Evolutionary conservation across 2,329 filamentous ascomycete genomes (phyloP).

Genomic region (Tolypocladium ovalisporum): DNA sequence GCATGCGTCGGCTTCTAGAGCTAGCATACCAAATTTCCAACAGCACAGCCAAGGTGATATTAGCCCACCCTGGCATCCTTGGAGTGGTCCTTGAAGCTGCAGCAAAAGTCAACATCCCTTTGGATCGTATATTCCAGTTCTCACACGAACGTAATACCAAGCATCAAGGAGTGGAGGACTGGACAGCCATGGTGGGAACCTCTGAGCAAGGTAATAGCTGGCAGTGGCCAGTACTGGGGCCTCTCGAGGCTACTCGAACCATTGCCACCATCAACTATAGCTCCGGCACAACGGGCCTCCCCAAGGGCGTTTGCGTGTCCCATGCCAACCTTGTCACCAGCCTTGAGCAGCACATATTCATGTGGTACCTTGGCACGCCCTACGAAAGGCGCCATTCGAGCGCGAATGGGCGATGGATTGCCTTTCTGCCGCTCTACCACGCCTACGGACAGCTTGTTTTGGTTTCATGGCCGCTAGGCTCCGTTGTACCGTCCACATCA

Average conservation of each 20-base stretch:
- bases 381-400: background rate
- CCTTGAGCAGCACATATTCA: background rate
- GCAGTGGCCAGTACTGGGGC: slow-evolving; percentile 20
- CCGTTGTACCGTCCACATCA: background rate
- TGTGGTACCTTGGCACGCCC: background rate
- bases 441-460: background rate
- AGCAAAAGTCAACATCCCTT: slow-evolving; percentile 26
- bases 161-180: slow-evolving; percentile 26
- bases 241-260: background rate
- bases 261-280: slow-evolving; percentile 38
- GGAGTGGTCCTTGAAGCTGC: slow-evolving; percentile 31
- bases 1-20: slow-evolving; percentile 21
- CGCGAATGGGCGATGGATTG: background rate
- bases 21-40: slow-evolving; percentile 39
- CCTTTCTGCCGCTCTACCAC: background rate
- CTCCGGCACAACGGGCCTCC: slow-evolving; percentile 39
- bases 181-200: slow-evolving; percentile 26
- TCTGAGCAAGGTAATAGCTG: slow-evolving; percentile 21
- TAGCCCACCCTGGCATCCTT: slow-evolving; percentile 36
- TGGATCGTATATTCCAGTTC: slow-evolving; percentile 34
- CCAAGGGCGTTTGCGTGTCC: slow-evolving; percentile 38
- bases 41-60: slow-evolving; percentile 35
- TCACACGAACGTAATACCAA: slow-evolving; percentile 24
- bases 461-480: background rate
- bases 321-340: slow-evolving; percentile 37